These are phyloP conservation scores for Carex scoparia DNA, from an alignment of 176 grass and related monocot genomes.

Conservation along the genomic window DNA sequence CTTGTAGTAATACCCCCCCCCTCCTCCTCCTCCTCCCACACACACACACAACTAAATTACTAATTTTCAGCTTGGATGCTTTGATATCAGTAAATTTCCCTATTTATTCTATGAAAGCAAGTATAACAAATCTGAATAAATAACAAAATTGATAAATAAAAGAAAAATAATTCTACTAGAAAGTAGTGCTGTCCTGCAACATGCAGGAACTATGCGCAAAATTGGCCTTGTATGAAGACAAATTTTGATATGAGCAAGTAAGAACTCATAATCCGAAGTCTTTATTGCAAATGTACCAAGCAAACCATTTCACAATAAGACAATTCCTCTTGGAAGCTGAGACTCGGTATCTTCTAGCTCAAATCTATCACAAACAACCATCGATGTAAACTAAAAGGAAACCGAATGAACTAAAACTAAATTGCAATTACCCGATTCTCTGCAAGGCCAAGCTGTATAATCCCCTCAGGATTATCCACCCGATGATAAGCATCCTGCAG, in stretches of 20 bases:
- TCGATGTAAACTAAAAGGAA: not conserved
- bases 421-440: constrained; percentile 56
- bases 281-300: not conserved
- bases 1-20: not conserved
- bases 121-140: not conserved
- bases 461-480: constrained; percentile 44
- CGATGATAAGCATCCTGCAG: constrained; percentile 48
- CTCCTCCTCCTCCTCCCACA: not conserved
- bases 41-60: not conserved
- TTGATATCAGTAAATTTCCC: not conserved
- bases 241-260: not conserved
- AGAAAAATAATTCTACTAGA: not conserved
- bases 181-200: not conserved
- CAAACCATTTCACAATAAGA: not conserved
- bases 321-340: not conserved
- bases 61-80: not conserved
- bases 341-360: not conserved
- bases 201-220: not conserved
- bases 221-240: not conserved
- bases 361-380: not conserved
- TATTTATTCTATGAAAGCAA: not conserved
- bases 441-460: constrained; percentile 85
- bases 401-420: not conserved
- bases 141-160: not conserved
- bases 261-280: not conserved